These are phyloP conservation scores for Fragaria vesca DNA, from an alignment of 306 rosid species.

Conservation along the genomic window DNA sequence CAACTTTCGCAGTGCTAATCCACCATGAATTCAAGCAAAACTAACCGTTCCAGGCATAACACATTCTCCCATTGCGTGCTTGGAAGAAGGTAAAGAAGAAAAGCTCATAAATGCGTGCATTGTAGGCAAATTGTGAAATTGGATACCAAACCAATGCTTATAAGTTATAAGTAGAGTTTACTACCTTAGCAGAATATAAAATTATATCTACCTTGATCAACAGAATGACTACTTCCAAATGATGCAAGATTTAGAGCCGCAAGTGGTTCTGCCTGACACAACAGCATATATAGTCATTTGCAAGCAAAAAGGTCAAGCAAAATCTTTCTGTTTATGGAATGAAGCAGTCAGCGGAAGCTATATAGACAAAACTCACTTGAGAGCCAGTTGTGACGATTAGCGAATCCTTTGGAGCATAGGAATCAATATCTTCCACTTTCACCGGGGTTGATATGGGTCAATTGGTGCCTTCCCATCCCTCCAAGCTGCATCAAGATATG, in stretches of 20 bases:
- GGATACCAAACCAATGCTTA: not conserved
- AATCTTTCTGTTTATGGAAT: constrained; percentile 20
- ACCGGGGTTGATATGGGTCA: constrained; percentile 93
- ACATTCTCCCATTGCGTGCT: not conserved
- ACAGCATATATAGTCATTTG: constrained; percentile 47
- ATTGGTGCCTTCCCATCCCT: constrained; percentile 97
- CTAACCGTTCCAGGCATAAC: not conserved
- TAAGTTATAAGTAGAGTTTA: not conserved
- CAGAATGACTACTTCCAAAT: constrained; percentile 79
- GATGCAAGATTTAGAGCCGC: constrained; percentile 99
- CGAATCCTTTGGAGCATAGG: constrained; percentile 93
- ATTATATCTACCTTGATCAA: constrained; percentile 77
- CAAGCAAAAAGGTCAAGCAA: constrained; percentile 26
- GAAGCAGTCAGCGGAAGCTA: constrained; percentile 20
- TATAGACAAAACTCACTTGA: constrained; percentile 69
- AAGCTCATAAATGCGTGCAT: not conserved
- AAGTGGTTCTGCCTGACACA: constrained; percentile 99
- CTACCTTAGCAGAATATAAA: constrained; percentile 94
- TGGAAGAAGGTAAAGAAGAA: not conserved
- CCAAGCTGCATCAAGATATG: constrained; percentile 97
- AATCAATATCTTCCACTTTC: constrained; percentile 94
- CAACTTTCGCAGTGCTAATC: not conserved
- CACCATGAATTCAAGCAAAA: constrained; percentile 6
- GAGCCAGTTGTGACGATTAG: constrained; percentile 93
- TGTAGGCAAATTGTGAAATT: not conserved